These are phyloP conservation scores for Leucogyrophana mollusca DNA, from an alignment of 768 basidiomycete genomes.

Conservation along the genomic window DNA sequence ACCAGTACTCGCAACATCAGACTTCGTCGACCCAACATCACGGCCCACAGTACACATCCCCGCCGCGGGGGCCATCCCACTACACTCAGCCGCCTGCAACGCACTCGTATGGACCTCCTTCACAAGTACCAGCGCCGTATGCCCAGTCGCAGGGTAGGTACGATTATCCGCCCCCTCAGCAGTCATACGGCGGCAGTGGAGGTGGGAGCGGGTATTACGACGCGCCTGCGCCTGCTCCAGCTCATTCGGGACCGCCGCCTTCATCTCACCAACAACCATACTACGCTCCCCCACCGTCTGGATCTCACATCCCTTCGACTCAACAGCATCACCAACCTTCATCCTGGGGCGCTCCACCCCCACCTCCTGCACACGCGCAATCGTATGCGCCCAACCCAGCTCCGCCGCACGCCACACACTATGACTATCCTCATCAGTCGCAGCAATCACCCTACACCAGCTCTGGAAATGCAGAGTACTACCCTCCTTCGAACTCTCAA, in stretches of 20 bases:
- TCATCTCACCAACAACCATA: conserved; percentile 5
- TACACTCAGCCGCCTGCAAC: conserved; percentile 9
- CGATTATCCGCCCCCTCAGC: conserved; percentile 21
- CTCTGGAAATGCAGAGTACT: neutral
- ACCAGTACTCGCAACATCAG: conserved; percentile 15
- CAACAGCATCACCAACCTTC: conserved; percentile 8
- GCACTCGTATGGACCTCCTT: conserved; percentile 16
- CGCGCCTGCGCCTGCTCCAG: conserved; percentile 13
- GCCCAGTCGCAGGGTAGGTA: conserved; percentile 18
- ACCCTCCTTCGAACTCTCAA: conserved; percentile 2
- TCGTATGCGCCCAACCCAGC: conserved; percentile 19
- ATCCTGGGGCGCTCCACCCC: conserved; percentile 7
- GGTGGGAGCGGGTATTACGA: conserved; percentile 23
- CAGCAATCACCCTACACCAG: conserved; percentile 13
- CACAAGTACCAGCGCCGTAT: conserved; percentile 17
- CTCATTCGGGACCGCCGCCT: conserved; percentile 10
- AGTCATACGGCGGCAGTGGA: conserved; percentile 15
- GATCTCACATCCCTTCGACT: conserved; percentile 11
- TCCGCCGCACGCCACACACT: conserved; percentile 21
- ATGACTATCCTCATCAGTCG: conserved; percentile 16
- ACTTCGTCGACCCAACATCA: conserved; percentile 13
- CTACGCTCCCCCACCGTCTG: conserved; percentile 29
- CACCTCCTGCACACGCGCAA: conserved; percentile 20
- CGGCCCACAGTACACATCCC: conserved; percentile 23
- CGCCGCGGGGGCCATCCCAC: conserved; percentile 23